Evolutionary conservation across 768 basidiomycete species (phyloP), one percentile per base, ranked within the genome.

Genomic region (Boletus rex-veris): DNA sequence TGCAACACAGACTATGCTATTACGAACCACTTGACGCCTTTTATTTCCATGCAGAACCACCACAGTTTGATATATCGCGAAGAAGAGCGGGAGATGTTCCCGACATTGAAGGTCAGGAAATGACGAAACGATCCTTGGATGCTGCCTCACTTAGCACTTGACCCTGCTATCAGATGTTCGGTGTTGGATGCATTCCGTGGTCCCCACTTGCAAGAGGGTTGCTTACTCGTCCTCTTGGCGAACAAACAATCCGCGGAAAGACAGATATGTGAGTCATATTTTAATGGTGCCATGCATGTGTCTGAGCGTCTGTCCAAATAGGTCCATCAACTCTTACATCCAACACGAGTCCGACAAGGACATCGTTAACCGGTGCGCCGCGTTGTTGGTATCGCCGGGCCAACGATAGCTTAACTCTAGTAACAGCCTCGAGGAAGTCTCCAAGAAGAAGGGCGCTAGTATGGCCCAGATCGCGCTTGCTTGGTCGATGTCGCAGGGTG

Each of bases 341-440:
- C 53, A 55, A 41, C 43, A 55, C 33, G 54, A 55, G 18, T 55
- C 54, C 6, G 54, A 55, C 53, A 40, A 46, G 31, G 54, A 55
- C 44, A 55, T 55, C 31, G 35, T 55, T 21, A 14, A 30, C 37
- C 54, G 54, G 54, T 55, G 38, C 43, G 54, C 11, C 24, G 11
- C 6, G 18, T 19, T 14, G 42, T 15, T 15, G 28, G 11, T 11
- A 12, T 35, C 33, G 14, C 33, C 33, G 33, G 14, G 33, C 33
- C 33, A 44, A 18, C 15, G 9, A 31, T 31, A 31, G 28, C 12
- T 19, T 10, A 44, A 15, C 14, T 7, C 35, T 3, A 10, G 26
- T 28, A 36, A 35, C 19, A 55, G 53, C 16, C 54, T 55, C 44
- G 53, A 55, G 35, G 53, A 55, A 41, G 44, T 55, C 26, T 19